Percentiles rank a stretch among this genome's conserved stretches.
Conservation (phyloP, 768 basidiomycete genomes). For the Russula griseocarnosa region DNA sequence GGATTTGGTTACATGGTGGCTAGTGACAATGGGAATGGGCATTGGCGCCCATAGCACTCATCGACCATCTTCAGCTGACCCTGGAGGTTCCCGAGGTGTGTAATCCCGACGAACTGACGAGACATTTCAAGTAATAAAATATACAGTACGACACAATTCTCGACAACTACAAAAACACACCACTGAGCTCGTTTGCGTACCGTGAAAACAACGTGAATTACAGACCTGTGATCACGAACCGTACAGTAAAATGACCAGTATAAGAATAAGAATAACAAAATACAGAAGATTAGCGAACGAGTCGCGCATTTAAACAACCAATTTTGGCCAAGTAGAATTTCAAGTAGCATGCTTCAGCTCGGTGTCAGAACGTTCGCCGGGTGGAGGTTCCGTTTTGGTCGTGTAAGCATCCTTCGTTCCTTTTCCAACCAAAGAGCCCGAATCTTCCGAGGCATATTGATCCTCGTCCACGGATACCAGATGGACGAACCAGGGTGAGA, state of each 20-base stretch:
- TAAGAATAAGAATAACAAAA: background rate
- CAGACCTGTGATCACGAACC: background rate
- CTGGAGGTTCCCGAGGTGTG: too few species aligned
- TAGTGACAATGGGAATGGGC: background rate
- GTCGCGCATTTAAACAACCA: background rate
- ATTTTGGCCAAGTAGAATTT: background rate
- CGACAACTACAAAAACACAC: background rate
- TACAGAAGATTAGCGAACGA: background rate
- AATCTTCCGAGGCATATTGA: constrained; percentile 11
- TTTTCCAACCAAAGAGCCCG: background rate
- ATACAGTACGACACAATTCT: background rate
- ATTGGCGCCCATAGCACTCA: background rate
- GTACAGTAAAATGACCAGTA: background rate
- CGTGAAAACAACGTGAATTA: background rate
- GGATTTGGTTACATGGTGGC: background rate
- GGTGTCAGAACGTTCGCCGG: background rate
- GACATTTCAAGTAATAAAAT: background rate
- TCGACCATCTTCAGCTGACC: background rate
- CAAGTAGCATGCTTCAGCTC: background rate
- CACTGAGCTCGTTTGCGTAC: background rate
- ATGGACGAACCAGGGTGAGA: background rate
- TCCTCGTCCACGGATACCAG: background rate
- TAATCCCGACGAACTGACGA: background rate
- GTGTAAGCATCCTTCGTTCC: background rate
- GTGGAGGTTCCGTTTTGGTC: background rate